Base-by-base conservation (phyloP, 345 rosid genomes). In the Pugionium dolabratum region DNA sequence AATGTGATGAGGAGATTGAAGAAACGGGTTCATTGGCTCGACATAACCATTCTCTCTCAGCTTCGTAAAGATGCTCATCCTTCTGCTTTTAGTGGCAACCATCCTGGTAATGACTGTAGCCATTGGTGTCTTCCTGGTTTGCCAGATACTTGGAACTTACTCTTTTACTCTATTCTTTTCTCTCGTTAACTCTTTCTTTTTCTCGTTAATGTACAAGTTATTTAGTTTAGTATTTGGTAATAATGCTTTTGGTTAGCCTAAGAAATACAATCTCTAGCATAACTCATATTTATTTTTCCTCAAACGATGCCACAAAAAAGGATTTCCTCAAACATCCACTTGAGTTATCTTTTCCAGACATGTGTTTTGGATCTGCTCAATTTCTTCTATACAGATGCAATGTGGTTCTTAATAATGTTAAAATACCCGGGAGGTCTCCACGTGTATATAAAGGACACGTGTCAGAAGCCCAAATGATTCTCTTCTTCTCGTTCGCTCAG, bases 61-160 rank as follows among this genome's bases (percentile, higher is more conserved):
- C 79, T 70, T 9, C 60, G 96, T 49, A 88, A 81, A 71, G 96
- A 89, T 30, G 99, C 82, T 0, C 99, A 94, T 68, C 99, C 99
- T 1, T 77, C 88, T 0, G 74, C 66, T 1, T 88, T 75, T 39
- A 71, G 91, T 29, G 84, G 82, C 2, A 68, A 58, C 10, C 84
- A 60, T 29, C 63, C 67, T 1, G 83, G 80, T 29, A 70, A 57
- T 0, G 98, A 93, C 10, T 93, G 98, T 58, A 84, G 87, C 82
- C 98, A 93, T 52, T 90, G 99, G 99, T 94, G 99, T 70, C 79
- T 94, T 27, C 97, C 97, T 35, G 99, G 99, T 4, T 73, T 94
- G 79, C 99, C 99, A 2, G 99, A 90, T 78, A 80, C 93, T 34
- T 94, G 97, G 99, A 94, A 86, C 66, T 0, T 75, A 18, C 88